Evolutionary conservation across 2,329 filamentous ascomycete genomes (phyloP).

Genomic region (Penicillium hesseltinei): DNA sequence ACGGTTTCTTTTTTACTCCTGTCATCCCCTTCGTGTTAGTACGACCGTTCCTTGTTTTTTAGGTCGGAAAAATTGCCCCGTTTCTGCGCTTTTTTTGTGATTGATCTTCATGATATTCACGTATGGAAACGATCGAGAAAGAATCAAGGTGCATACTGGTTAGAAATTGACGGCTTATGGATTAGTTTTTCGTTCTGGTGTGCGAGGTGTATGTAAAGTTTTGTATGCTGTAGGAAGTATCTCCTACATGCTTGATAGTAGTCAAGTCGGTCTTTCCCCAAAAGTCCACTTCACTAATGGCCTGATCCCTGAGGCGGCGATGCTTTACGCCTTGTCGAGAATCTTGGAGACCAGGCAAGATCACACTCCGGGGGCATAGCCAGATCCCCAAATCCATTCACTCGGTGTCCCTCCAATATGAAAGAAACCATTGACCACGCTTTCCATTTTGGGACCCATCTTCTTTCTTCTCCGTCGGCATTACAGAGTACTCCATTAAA

Average conservation of each 20-base stretch:
- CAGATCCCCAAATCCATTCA: background rate
- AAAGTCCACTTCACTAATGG: background rate
- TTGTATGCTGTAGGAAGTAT: background rate
- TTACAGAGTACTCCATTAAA: background rate
- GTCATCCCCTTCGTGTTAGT: constrained; percentile 15
- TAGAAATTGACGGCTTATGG: constrained; percentile 15
- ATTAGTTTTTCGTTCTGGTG: constrained; percentile 4
- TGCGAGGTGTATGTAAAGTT: background rate
- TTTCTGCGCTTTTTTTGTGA: constrained; percentile 16
- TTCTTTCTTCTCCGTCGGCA: background rate
- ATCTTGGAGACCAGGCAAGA: background rate
- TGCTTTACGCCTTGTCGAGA: background rate
- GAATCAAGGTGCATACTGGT: constrained; percentile 15
- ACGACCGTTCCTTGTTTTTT: constrained; percentile 13
- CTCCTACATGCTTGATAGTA: background rate
- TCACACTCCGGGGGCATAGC: background rate
- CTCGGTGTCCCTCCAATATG: background rate
- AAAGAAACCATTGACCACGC: background rate
- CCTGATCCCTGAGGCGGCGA: background rate
- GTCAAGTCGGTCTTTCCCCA: background rate
- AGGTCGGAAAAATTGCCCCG: constrained; percentile 15
- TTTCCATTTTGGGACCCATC: background rate
- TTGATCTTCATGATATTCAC: constrained; percentile 16
- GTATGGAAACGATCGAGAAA: constrained; percentile 17
- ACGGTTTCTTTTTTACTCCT: constrained; percentile 23